Percentiles rank a stretch among this genome's conserved stretches.
Conservation (phyloP, 345 rosid genomes). For the Eutrema heterophyllum region DNA sequence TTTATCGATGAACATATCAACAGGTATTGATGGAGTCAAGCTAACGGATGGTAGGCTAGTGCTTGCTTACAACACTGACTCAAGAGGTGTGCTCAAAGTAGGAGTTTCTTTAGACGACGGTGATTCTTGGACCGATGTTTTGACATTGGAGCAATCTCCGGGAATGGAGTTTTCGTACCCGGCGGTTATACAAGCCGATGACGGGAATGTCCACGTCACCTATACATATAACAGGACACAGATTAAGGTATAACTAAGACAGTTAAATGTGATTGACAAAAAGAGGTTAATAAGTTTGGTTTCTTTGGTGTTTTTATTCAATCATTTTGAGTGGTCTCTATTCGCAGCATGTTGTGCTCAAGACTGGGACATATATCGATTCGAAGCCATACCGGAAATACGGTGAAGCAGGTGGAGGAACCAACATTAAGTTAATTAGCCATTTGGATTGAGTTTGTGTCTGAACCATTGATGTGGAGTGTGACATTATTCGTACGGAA, state of each 20-base stretch:
- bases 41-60: slow-evolving; percentile 60
- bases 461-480: slow-evolving; percentile 1
- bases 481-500: slow-evolving; percentile 6
- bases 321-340: slow-evolving; percentile 13
- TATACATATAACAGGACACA: slow-evolving; percentile 85
- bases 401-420: slow-evolving; percentile 17
- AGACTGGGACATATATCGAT: slow-evolving; percentile 5
- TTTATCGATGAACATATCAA: background rate
- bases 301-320: slow-evolving; percentile 1
- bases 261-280: background rate
- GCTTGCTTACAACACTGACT: slow-evolving; percentile 77
- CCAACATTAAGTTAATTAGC: background rate
- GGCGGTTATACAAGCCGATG: slow-evolving; percentile 71
- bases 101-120: slow-evolving; percentile 72
- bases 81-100: slow-evolving; percentile 78
- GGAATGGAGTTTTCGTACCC: slow-evolving; percentile 92
- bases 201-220: slow-evolving; percentile 77
- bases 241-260: slow-evolving; percentile 55
- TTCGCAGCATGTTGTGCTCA: slow-evolving; percentile 28
- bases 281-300: background rate
- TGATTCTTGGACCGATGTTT: slow-evolving; percentile 65
- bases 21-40: slow-evolving; percentile 86
- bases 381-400: slow-evolving; percentile 5
- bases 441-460: slow-evolving; percentile 16
- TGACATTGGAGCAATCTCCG: slow-evolving; percentile 55